Percentiles rank a stretch among this genome's conserved stretches.
These are phyloP conservation scores for Fusarium sp. DNA, from an alignment of 2,329 filamentous ascomycete genomes.

Conservation along the genomic window DNA sequence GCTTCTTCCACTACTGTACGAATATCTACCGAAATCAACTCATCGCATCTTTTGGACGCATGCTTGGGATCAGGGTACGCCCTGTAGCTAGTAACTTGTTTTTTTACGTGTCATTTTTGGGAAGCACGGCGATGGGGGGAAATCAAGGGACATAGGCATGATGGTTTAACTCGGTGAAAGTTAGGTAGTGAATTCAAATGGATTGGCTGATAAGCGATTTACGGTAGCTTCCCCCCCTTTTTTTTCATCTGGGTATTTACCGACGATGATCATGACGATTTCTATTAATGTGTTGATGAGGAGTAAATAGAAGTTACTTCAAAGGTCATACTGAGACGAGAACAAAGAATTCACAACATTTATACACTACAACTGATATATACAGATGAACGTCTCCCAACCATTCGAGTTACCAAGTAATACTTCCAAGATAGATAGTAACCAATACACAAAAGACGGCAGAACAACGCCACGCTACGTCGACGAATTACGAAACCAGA, in stretches of 20 bases:
- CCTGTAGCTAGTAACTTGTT: conserved; percentile 34
- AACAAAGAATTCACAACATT: background rate
- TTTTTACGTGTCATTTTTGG: conserved; percentile 33
- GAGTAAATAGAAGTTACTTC: background rate
- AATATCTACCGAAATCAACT: conserved; percentile 27
- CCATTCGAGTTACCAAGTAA: background rate
- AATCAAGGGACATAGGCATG: conserved; percentile 36
- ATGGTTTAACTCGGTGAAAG: conserved; percentile 35
- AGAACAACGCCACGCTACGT: conserved; percentile 33
- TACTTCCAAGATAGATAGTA: conserved; percentile 8
- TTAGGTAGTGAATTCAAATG: conserved; percentile 39
- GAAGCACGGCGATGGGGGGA: conserved; percentile 40
- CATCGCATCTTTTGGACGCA: conserved; percentile 21
- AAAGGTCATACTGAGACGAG: background rate
- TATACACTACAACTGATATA: conserved; percentile 26
- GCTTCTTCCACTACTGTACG: conserved; percentile 27
- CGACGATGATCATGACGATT: background rate
- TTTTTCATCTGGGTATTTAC: background rate
- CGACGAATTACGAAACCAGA: conserved; percentile 20
- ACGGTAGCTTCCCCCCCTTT: background rate
- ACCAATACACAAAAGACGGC: conserved; percentile 14
- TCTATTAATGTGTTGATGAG: background rate
- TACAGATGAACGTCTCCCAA: conserved; percentile 3
- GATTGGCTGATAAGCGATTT: conserved; percentile 30
- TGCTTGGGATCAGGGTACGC: conserved; percentile 23